Evolutionary conservation across 106 monocot genomes (phyloP).

Genomic region (Alisma plantagoaquatica): DNA sequence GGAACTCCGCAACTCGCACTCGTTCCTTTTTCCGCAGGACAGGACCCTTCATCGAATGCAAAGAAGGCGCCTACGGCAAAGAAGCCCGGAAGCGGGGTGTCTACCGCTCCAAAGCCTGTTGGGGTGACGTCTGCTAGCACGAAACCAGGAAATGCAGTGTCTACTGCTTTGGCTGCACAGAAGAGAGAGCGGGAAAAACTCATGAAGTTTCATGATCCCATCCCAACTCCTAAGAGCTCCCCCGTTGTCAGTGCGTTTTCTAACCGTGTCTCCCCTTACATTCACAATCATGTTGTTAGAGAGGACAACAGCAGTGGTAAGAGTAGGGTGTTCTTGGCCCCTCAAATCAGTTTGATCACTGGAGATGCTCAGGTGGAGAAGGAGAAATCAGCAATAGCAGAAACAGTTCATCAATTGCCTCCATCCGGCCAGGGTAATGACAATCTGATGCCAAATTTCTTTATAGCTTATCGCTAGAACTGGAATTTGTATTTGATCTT

Average conservation of each 20-base stretch:
- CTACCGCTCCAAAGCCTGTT: neutral
- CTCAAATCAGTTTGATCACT: neutral
- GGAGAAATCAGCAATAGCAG: neutral
- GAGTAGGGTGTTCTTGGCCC: neutral
- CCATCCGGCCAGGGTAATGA: neutral
- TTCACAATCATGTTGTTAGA: neutral
- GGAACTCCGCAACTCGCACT: no score
- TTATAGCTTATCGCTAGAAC: no score
- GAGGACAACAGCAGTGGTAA: neutral
- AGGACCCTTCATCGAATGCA: no score
- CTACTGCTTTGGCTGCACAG: slow-evolving; percentile 15
- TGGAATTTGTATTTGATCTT: no score
- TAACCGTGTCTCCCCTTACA: neutral
- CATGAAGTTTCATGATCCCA: slow-evolving; percentile 26
- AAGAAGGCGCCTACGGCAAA: neutral
- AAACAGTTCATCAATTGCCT: neutral
- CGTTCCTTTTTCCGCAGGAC: no score
- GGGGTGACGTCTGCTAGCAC: neutral
- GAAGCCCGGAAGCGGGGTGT: neutral
- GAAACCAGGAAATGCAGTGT: neutral
- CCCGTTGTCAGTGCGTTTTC: no score
- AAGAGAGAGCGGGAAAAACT: slow-evolving; percentile 27
- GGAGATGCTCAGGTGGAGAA: neutral
- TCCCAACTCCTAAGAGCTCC: no score
- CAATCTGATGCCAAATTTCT: no score